Conservation (phyloP, 129 eudicot genomes). For the Centaurea solstitialis region DNA sequence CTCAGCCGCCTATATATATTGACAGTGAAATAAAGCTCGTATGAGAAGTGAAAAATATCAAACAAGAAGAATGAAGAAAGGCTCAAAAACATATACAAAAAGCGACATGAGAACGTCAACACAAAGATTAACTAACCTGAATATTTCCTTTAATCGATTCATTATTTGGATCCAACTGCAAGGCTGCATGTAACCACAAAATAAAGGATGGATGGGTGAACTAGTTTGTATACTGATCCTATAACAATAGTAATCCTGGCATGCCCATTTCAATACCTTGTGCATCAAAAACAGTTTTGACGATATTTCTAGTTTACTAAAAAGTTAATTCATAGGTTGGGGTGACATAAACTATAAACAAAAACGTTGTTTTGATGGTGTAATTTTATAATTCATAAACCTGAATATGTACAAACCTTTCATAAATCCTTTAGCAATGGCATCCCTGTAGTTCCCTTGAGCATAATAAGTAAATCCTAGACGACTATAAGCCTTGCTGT, state of each 20-base stretch:
- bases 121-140: constrained; percentile 52
- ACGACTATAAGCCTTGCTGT: constrained; percentile 96
- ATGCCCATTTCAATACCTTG: too few relatives aligned
- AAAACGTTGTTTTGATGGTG: background rate
- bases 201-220: background rate
- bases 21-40: constrained; percentile 1
- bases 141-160: constrained; percentile 74
- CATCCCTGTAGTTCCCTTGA: constrained; percentile 85
- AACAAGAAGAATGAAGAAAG: constrained; percentile 3
- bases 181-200: constrained; percentile 54
- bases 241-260: too few relatives aligned
- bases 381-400: background rate
- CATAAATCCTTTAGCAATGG: constrained; percentile 70
- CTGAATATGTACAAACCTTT: constrained; percentile 55
- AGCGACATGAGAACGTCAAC: background rate
- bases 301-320: background rate
- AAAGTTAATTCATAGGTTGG: background rate
- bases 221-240: background rate
- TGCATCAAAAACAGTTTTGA: background rate
- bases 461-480: constrained; percentile 85
- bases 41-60: background rate
- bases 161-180: constrained; percentile 86
- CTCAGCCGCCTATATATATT: constrained; percentile 64
- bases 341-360: background rate
- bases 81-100: background rate